Evolutionary conservation across 2,329 filamentous ascomycete species (phyloP).

Genomic region (Microsporum ferrugineum): DNA sequence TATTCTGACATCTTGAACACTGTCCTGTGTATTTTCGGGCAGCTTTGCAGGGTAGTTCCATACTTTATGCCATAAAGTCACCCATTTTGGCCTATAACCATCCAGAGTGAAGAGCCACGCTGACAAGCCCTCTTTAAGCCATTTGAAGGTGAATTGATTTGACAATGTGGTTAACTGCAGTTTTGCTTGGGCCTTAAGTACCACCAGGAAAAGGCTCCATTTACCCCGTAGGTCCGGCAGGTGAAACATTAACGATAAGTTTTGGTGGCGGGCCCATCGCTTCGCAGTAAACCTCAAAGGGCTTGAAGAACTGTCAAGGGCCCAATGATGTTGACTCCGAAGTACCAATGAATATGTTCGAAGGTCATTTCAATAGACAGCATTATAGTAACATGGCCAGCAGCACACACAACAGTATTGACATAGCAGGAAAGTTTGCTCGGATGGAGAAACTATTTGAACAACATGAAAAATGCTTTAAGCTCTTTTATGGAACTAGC

Average conservation of each 20-base stretch:
- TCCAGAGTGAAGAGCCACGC: conserved; percentile 27
- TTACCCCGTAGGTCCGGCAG: conserved; percentile 17
- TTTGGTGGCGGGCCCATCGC: conserved; percentile 11
- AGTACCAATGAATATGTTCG: conserved; percentile 13
- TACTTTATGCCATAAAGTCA: conserved; percentile 20
- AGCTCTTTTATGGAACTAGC: neutral
- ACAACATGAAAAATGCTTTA: conserved; percentile 14
- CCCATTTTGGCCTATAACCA: conserved; percentile 27
- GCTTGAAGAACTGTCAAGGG: conserved; percentile 22
- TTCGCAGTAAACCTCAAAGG: conserved; percentile 13
- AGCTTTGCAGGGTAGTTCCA: conserved; percentile 22
- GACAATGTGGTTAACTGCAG: conserved; percentile 17
- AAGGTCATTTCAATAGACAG: conserved; percentile 35
- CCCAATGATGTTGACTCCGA: conserved; percentile 26
- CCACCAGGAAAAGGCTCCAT: conserved; percentile 17
- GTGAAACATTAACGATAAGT: conserved; percentile 16
- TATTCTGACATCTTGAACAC: conserved; percentile 24
- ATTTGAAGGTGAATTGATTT: conserved; percentile 21
- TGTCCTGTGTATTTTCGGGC: conserved; percentile 24
- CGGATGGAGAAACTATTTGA: conserved; percentile 16
- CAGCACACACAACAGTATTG: conserved; percentile 21
- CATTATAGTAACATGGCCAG: conserved; percentile 45
- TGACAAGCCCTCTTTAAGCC: conserved; percentile 13
- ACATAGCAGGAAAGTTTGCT: conserved; percentile 17
- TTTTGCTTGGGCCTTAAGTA: conserved; percentile 19